A percentile compares a stretch with the other conserved stretches of the same genome.
Evolutionary conservation across 148 eudicot genomes (phyloP).

Genomic region (Agrostemma githago): DNA sequence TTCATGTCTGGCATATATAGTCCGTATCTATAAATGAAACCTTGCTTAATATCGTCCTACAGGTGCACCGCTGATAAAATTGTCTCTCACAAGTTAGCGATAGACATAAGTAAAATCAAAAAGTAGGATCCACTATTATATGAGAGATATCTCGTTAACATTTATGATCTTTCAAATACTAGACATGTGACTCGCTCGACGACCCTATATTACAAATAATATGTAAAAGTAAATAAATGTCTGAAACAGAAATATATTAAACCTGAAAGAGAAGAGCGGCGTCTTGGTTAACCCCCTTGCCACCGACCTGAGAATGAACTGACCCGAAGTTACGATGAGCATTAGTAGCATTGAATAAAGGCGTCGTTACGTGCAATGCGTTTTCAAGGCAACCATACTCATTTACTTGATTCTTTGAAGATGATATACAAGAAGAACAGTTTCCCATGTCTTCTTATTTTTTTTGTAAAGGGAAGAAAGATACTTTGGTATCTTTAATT

Average conservation of each 20-base stretch:
- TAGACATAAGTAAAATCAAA: too few relatives aligned
- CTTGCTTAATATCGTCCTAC: too few relatives aligned
- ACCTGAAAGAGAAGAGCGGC: constrained; percentile 71
- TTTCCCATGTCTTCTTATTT: constrained; percentile 40
- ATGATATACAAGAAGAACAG: constrained; percentile 43
- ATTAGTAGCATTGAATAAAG: not conserved
- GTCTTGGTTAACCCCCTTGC: constrained; percentile 78
- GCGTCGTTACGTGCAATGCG: constrained; percentile 30
- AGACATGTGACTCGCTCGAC: too few relatives aligned
- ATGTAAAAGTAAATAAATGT: not conserved
- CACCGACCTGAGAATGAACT: constrained; percentile 47
- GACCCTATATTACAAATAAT: too few relatives aligned
- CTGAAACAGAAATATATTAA: not conserved
- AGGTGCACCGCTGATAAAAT: too few relatives aligned
- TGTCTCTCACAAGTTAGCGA: too few relatives aligned
- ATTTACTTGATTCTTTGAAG: constrained; percentile 37
- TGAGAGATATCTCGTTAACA: too few relatives aligned
- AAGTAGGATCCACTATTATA: too few relatives aligned
- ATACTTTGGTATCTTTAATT: constrained; percentile 13
- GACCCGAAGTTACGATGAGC: constrained; percentile 36
- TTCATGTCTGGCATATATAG: too few relatives aligned
- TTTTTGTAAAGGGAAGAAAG: not conserved
- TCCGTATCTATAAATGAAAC: too few relatives aligned
- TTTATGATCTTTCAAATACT: too few relatives aligned
- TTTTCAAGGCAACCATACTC: constrained; percentile 42